These are phyloP conservation scores for Naematelia aurantialba DNA, from an alignment of 768 basidiomycete genomes.

Conservation along the genomic window DNA sequence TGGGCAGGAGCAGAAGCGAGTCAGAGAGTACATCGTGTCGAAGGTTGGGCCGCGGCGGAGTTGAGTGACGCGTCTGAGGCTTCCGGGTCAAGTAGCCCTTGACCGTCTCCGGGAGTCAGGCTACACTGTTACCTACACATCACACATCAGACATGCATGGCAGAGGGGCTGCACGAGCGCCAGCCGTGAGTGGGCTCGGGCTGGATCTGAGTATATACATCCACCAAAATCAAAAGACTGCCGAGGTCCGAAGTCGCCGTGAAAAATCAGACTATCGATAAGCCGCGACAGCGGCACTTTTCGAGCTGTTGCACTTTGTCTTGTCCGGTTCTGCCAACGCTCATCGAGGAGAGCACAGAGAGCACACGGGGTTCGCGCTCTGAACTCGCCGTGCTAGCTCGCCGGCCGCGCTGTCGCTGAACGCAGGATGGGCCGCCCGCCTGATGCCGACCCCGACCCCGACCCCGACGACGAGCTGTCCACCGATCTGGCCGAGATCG, in stretches of 20 bases:
- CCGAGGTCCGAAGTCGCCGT: neutral
- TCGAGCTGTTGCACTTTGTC: too few species aligned
- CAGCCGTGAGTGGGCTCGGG: too few species aligned
- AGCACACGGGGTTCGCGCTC: too few species aligned
- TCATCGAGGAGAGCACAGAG: too few species aligned
- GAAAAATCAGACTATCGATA: neutral
- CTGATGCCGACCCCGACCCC: neutral
- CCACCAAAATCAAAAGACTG: neutral
- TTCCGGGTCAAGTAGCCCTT: too few species aligned
- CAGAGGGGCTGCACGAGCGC: too few species aligned
- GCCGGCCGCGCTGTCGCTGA: too few species aligned
- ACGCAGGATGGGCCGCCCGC: neutral
- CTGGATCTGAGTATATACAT: too few species aligned
- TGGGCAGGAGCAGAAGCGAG: slow-evolving; percentile 79
- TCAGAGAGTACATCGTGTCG: slow-evolving; percentile 63
- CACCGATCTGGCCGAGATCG: neutral
- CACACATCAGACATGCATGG: neutral
- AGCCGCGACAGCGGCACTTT: neutral
- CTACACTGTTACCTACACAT: too few species aligned
- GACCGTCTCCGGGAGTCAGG: too few species aligned
- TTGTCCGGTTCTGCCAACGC: too few species aligned
- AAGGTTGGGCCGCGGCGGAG: slow-evolving; percentile 38
- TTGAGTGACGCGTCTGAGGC: neutral
- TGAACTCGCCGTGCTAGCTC: too few species aligned
- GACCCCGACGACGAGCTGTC: neutral